A percentile compares a stretch with the other conserved stretches of the same genome.
Conservation (phyloP, 2,329 filamentous ascomycete species). For the Karstenula rhodostoma region DNA sequence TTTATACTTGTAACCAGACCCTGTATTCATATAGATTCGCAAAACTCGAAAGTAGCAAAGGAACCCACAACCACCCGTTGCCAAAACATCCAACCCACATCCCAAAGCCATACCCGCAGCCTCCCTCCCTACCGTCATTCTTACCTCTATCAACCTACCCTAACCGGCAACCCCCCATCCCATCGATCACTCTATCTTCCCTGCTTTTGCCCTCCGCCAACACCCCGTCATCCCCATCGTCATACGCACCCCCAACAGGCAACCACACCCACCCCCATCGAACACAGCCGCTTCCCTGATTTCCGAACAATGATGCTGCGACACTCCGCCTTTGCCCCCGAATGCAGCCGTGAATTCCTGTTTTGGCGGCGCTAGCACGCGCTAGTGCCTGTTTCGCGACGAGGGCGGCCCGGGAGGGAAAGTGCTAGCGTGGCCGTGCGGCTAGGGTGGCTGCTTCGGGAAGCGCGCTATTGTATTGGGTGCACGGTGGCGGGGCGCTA, state of each 20-base stretch:
- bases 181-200: background rate
- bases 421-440: too few species aligned
- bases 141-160: background rate
- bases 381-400: too few species aligned
- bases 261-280: background rate
- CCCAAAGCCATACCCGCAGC: too few species aligned
- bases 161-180: background rate
- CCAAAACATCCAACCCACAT: too few species aligned
- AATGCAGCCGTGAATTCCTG: background rate
- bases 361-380: background rate
- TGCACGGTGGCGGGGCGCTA: too few species aligned
- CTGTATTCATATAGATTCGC: background rate
- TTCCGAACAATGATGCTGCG: background rate
- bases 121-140: background rate
- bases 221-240: background rate
- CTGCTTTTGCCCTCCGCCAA: background rate
- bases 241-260: constrained; percentile 3
- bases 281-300: constrained; percentile 6
- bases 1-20: background rate
- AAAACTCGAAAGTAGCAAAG: background rate
- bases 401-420: too few species aligned
- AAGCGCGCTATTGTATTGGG: too few species aligned
- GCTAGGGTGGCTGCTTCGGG: too few species aligned
- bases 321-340: background rate
- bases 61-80: too few species aligned